These are phyloP conservation scores for Cyanophora paradoxa DNA, from an alignment of 78 protist genomes.

Conservation along the genomic window DNA sequence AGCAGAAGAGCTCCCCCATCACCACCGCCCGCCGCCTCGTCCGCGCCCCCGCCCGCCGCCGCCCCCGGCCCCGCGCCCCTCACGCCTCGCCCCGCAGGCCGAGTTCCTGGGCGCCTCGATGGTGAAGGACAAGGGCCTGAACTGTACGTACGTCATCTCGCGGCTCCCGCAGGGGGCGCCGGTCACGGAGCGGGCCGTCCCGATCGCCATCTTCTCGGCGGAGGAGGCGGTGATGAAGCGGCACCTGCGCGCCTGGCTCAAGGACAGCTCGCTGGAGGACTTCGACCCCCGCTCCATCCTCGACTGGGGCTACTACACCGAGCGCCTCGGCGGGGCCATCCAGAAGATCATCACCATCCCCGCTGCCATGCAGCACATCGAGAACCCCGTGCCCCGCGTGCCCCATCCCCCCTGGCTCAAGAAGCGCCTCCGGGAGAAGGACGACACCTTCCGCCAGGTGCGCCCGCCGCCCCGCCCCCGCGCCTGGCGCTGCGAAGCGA, in stretches of 20 bases:
- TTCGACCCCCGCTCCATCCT: slow-evolving; percentile 62
- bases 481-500: not conserved
- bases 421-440: slow-evolving; percentile 33
- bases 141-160: slow-evolving; percentile 78
- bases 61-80: slow-evolving; percentile 18
- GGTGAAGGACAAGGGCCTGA: slow-evolving; percentile 87
- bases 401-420: slow-evolving; percentile 94
- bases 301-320: slow-evolving; percentile 94
- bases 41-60: not conserved
- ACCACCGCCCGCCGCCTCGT: slow-evolving; percentile 47
- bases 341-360: slow-evolving; percentile 97
- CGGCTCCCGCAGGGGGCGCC: slow-evolving; percentile 77
- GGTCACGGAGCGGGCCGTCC: slow-evolving; percentile 93
- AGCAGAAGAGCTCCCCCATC: slow-evolving; percentile 55
- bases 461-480: not conserved
- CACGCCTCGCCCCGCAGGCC: slow-evolving; percentile 47
- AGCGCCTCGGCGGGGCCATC: slow-evolving; percentile 69
- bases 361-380: slow-evolving; percentile 86
- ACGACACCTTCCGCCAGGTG: not conserved
- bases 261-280: not conserved
- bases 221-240: slow-evolving; percentile 15
- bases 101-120: slow-evolving; percentile 84
- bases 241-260: slow-evolving; percentile 50
- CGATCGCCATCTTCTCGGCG: slow-evolving; percentile 77
- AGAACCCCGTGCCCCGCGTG: slow-evolving; percentile 91